phyloP scores from a whole-genome alignment of 2,329 filamentous ascomycete species.

The Diplodia scrobiculata region DNA sequence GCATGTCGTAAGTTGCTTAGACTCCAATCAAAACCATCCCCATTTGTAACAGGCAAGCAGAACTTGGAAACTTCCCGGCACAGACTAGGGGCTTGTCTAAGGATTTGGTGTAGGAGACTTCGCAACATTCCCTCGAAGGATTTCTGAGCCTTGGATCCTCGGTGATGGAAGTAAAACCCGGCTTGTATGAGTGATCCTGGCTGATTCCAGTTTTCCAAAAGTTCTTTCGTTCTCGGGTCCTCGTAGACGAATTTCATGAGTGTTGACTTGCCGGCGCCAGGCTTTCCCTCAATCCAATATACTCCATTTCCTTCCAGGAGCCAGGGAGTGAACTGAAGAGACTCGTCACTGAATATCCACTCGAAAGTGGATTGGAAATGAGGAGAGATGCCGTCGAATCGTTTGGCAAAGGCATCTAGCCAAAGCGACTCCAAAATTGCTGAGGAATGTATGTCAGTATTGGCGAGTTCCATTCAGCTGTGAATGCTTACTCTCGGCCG shows the following conservation, averaged over 20 bases:
- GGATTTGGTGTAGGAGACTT: slow-evolving; percentile 43
- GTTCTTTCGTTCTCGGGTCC: slow-evolving; percentile 34
- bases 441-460: neutral
- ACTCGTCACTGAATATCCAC: slow-evolving; percentile 10
- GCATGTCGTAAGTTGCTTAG: neutral
- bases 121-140: slow-evolving; percentile 48
- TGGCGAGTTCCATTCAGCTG: neutral
- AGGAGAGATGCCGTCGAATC: neutral
- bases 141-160: slow-evolving; percentile 46
- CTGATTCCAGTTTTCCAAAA: slow-evolving; percentile 43
- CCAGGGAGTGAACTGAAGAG: neutral
- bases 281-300: slow-evolving; percentile 48
- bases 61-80: neutral
- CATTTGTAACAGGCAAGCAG: neutral
- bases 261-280: slow-evolving; percentile 53
- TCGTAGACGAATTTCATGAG: slow-evolving; percentile 40
- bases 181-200: slow-evolving; percentile 37
- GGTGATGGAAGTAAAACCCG: slow-evolving; percentile 50
- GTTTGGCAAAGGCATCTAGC: neutral
- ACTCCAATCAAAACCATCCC: neutral
- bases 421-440: neutral
- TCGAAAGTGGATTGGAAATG: neutral
- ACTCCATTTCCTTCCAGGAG: neutral
- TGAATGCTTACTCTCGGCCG: neutral
- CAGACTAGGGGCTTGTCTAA: slow-evolving; percentile 6